Evolutionary conservation across 495 filamentous ascomycete genomes (phyloP).

Genomic region (Penicillium chermesinum): DNA sequence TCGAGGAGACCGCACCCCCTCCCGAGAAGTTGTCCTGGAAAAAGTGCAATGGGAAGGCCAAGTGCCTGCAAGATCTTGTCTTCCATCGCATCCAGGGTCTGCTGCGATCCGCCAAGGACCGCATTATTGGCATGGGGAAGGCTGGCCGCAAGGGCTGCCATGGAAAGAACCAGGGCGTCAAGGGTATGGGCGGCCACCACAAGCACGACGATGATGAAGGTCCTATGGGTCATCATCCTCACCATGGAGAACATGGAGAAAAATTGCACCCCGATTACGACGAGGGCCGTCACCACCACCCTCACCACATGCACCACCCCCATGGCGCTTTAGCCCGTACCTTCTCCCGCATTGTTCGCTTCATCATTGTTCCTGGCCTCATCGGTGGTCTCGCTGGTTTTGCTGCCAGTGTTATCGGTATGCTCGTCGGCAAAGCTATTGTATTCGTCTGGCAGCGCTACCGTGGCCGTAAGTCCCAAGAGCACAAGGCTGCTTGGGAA

Average conservation of each 20-base stretch:
- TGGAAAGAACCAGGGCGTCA: slow-evolving; percentile 20
- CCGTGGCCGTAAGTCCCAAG: slow-evolving; percentile 28
- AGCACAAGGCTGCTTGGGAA: slow-evolving; percentile 30
- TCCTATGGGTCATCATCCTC: not conserved
- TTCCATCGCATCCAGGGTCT: slow-evolving; percentile 35
- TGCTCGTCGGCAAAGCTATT: slow-evolving; percentile 47
- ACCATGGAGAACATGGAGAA: not conserved
- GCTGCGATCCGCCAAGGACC: slow-evolving; percentile 36
- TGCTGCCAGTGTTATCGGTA: slow-evolving; percentile 48
- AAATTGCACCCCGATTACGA: not conserved
- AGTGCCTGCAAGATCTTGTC: slow-evolving; percentile 37
- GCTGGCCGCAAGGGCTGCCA: slow-evolving; percentile 28
- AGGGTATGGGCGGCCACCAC: slow-evolving; percentile 12
- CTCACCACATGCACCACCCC: slow-evolving; percentile 19
- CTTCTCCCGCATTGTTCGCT: slow-evolving; percentile 43
- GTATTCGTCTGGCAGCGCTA: slow-evolving; percentile 48
- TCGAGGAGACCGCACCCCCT: slow-evolving; percentile 32
- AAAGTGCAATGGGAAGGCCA: slow-evolving; percentile 37
- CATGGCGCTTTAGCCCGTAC: slow-evolving; percentile 39
- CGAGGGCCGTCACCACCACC: slow-evolving; percentile 2
- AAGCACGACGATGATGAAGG: not conserved
- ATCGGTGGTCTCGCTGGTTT: slow-evolving; percentile 47
- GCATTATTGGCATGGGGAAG: slow-evolving; percentile 31
- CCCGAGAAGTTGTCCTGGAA: slow-evolving; percentile 35
- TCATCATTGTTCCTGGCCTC: slow-evolving; percentile 43